Conservation (phyloP, 345 rosid genomes). For the Balakata baccata region DNA sequence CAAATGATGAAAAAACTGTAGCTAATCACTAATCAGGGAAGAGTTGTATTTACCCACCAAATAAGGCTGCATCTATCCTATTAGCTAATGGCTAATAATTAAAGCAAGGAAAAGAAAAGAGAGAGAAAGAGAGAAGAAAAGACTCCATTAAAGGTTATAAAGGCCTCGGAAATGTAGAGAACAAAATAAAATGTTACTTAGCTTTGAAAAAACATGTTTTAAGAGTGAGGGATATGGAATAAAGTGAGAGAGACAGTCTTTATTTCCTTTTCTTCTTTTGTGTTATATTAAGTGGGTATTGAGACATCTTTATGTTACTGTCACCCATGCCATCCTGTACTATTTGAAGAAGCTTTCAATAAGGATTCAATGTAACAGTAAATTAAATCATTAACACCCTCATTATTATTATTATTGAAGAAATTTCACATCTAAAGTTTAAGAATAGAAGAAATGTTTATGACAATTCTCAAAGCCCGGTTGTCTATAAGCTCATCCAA, state of each 20-base stretch:
- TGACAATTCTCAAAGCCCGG: too few relatives aligned
- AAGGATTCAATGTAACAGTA: constrained; percentile 36
- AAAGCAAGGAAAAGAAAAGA: constrained; percentile 2
- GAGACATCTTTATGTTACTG: constrained; percentile 15
- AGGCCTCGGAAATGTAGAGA: constrained; percentile 28
- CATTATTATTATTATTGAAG: too few relatives aligned
- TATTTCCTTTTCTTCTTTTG: constrained; percentile 8
- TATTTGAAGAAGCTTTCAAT: not conserved
- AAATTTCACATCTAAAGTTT: too few relatives aligned
- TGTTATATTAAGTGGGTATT: constrained; percentile 6
- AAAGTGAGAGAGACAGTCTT: constrained; percentile 36
- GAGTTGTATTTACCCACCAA: not conserved
- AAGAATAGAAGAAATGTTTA: too few relatives aligned
- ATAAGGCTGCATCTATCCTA: not conserved
- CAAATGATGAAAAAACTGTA: not conserved
- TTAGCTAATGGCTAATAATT: not conserved
- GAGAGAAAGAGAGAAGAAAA: constrained; percentile 7
- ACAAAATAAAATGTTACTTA: constrained; percentile 27
- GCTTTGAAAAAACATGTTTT: constrained; percentile 37
- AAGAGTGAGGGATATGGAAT: constrained; percentile 34
- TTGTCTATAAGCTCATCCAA: too few relatives aligned
- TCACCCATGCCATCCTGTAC: not conserved
- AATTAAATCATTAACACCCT: too few relatives aligned
- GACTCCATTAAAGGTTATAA: constrained; percentile 19
- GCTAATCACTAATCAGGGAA: not conserved